A percentile compares a stretch with the other conserved stretches of the same genome.
Evolutionary conservation across 2,329 filamentous ascomycete species (phyloP).

Genomic region (Epichloe elymi): DNA sequence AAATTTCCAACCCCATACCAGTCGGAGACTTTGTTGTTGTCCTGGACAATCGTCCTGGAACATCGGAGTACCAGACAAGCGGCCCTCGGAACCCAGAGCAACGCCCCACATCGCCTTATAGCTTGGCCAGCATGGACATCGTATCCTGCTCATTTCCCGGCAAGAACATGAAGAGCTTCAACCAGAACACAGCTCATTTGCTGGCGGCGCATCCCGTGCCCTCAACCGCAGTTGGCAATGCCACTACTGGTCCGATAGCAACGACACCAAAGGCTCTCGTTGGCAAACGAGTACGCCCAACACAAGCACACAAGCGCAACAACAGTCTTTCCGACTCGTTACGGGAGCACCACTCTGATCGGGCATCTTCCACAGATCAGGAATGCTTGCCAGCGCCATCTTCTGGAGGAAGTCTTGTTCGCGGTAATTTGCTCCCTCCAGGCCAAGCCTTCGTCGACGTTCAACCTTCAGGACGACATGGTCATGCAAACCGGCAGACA

Average conservation of each 20-base stretch:
- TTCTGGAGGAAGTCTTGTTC: slow-evolving; percentile 71
- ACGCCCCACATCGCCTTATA: slow-evolving; percentile 34
- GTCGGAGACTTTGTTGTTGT: slow-evolving; percentile 33
- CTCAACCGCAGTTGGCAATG: slow-evolving; percentile 33
- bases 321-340: slow-evolving; percentile 79
- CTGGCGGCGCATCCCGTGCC: slow-evolving; percentile 44
- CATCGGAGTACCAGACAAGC: slow-evolving; percentile 27
- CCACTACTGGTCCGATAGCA: slow-evolving; percentile 36
- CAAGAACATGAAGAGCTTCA: slow-evolving; percentile 30
- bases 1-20: slow-evolving; percentile 32
- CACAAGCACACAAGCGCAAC: slow-evolving; percentile 62
- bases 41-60: slow-evolving; percentile 30
- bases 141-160: slow-evolving; percentile 51
- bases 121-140: slow-evolving; percentile 46
- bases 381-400: slow-evolving; percentile 50
- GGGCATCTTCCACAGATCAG: slow-evolving; percentile 36
- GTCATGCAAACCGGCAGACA: slow-evolving; percentile 36
- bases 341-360: slow-evolving; percentile 49
- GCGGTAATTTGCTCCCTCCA: slow-evolving; percentile 74
- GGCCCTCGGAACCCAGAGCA: slow-evolving; percentile 10
- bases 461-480: slow-evolving; percentile 36
- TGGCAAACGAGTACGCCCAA: slow-evolving; percentile 45
- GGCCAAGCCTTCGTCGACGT: slow-evolving; percentile 68
- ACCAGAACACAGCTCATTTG: slow-evolving; percentile 26
- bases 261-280: slow-evolving; percentile 44